Evolutionary conservation across 495 filamentous ascomycete species (phyloP).

Genomic region (Penicillium simplicissimum): DNA sequence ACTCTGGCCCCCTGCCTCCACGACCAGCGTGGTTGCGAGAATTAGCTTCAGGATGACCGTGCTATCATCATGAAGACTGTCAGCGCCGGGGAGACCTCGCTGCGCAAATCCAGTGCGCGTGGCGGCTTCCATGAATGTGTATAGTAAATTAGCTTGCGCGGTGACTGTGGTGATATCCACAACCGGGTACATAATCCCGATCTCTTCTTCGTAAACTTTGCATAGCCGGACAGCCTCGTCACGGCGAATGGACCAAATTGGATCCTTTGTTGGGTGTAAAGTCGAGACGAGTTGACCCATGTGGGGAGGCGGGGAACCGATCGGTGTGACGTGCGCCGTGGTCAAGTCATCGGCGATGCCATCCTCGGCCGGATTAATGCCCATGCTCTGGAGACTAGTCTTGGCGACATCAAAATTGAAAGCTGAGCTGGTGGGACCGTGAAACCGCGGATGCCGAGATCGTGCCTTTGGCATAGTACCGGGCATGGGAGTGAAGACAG

Average conservation of each 20-base stretch:
- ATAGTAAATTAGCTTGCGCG: conserved; percentile 62
- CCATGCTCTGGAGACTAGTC: conserved; percentile 86
- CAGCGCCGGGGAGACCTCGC: conserved; percentile 53
- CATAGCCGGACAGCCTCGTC: conserved; percentile 73
- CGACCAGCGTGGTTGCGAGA: conserved; percentile 69
- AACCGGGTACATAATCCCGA: conserved; percentile 84
- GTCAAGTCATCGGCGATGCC: conserved; percentile 57
- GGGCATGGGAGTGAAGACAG: conserved; percentile 38
- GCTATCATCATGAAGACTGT: conserved; percentile 65
- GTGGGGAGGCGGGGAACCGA: conserved; percentile 53
- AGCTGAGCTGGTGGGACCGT: conserved; percentile 81
- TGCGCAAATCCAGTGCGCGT: conserved; percentile 58
- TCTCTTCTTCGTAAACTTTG: conserved; percentile 76
- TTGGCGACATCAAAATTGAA: conserved; percentile 88
- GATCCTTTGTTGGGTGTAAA: conserved; percentile 60
- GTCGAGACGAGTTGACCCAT: conserved; percentile 39
- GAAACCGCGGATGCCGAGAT: conserved; percentile 64
- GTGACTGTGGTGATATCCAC: conserved; percentile 68
- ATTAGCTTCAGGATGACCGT: conserved; percentile 77
- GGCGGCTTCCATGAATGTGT: conserved; percentile 70
- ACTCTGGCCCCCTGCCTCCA: conserved; percentile 76
- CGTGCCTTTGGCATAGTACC: conserved; percentile 38
- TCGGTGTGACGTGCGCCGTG: conserved; percentile 51
- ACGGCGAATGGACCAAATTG: conserved; percentile 70
- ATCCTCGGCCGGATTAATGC: conserved; percentile 61